These are phyloP conservation scores for Imleria badia DNA, from an alignment of 768 basidiomycete genomes.

Conservation along the genomic window DNA sequence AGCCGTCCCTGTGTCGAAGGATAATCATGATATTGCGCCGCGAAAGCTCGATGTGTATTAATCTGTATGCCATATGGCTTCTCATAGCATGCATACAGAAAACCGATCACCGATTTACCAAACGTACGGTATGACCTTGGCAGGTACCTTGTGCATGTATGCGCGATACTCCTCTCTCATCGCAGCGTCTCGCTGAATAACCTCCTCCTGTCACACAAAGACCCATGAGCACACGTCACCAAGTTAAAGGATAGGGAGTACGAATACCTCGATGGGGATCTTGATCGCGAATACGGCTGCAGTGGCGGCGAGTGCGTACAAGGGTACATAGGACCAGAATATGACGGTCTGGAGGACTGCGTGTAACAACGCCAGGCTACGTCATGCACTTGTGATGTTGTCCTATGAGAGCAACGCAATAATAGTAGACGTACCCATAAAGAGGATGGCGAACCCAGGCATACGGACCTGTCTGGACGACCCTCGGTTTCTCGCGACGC, in stretches of 20 bases:
- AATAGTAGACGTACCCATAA: background rate
- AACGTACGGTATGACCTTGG: conserved; percentile 8
- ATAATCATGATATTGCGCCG: too few relatives aligned
- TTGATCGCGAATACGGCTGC: background rate
- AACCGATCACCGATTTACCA: background rate
- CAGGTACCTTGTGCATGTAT: conserved; percentile 14
- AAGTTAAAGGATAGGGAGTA: too few relatives aligned
- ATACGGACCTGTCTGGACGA: conserved; percentile 15
- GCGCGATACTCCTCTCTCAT: conserved; percentile 8
- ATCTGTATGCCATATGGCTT: too few relatives aligned
- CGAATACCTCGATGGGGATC: conserved; percentile 8
- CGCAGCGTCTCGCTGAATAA: conserved; percentile 4
- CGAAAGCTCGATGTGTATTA: too few relatives aligned
- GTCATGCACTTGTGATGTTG: background rate
- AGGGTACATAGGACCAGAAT: conserved; percentile 12
- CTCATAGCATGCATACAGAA: background rate
- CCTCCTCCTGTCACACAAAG: conserved; percentile 1
- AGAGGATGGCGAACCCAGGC: conserved; percentile 15
- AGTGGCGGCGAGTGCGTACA: background rate
- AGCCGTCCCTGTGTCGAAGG: too few relatives aligned
- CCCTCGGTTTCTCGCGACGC: conserved; percentile 11
- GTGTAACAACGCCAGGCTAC: background rate
- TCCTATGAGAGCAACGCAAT: too few relatives aligned
- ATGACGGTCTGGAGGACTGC: background rate
- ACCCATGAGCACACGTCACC: background rate